These are phyloP conservation scores for Ceratocystis cubensis DNA, from an alignment of 2,329 filamentous ascomycete genomes.

Conservation along the genomic window DNA sequence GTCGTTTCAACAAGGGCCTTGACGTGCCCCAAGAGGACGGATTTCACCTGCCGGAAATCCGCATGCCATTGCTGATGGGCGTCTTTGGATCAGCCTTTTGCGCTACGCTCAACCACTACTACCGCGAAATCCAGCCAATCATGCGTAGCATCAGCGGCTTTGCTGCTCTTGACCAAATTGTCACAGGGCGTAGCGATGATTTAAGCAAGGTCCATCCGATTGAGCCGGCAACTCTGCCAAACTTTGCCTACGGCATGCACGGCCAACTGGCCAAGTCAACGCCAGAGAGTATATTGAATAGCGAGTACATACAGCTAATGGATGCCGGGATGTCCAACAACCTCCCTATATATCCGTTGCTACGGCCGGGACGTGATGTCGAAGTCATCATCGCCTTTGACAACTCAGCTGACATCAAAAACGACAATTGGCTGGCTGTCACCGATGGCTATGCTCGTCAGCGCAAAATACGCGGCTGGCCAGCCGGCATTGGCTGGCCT, in stretches of 20 bases:
- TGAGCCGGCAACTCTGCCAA: conserved; percentile 79
- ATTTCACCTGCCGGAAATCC: conserved; percentile 66
- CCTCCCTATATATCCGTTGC: conserved; percentile 83
- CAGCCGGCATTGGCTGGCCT: conserved; percentile 88
- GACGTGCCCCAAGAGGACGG: conserved; percentile 52
- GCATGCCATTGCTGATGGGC: conserved; percentile 73
- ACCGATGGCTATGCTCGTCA: conserved; percentile 87
- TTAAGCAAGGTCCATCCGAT: conserved; percentile 89
- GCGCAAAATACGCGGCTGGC: conserved; percentile 87
- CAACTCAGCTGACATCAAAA: conserved; percentile 81
- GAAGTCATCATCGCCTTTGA: conserved; percentile 91
- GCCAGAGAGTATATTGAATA: conserved; percentile 62
- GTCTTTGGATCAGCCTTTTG: conserved; percentile 98
- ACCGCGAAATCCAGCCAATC: conserved; percentile 79
- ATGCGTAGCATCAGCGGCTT: conserved; percentile 65
- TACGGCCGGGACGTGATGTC: conserved; percentile 75
- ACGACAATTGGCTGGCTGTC: conserved; percentile 92
- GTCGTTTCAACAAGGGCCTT: conserved; percentile 62
- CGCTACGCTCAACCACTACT: conserved; percentile 89
- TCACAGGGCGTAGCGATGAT: conserved; percentile 71
- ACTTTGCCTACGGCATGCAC: conserved; percentile 74
- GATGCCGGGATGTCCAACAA: conserved; percentile 99
- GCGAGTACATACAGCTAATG: conserved; percentile 70
- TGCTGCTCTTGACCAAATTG: conserved; percentile 63
- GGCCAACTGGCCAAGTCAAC: conserved; percentile 60